Evolutionary conservation across 2,329 filamentous ascomycete genomes (phyloP), one percentile per base, ranked within the genome.

Genomic region (Botrytis paeoniae): DNA sequence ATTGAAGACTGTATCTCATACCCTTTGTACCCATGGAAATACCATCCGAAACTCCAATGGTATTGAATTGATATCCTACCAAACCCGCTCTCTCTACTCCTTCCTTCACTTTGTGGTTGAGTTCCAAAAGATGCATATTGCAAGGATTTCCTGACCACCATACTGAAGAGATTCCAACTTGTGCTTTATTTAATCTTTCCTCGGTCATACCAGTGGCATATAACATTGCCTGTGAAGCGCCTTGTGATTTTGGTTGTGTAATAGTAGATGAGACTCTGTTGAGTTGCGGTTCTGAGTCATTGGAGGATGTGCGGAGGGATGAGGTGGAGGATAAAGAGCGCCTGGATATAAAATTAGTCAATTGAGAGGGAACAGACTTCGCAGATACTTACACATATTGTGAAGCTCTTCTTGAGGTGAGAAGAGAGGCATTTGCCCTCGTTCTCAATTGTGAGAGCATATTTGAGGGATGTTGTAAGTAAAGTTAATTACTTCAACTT

Each of bases 111-210:
- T 76, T 76, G 74, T 81, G 73, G 75, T 79, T 81, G 72, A 99
- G 89, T 80, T 97, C 93, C 83, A 99, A 87, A 75, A 99, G 86
- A 84, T 99, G 96, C 95, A 98, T 99, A 85, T 99, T 99, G 87
- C 96, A 99, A 39, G 96, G 96, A 85, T 99, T 99, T 73, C 96
- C 96, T 78, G 94, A 92, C 85, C 95, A 98, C 96, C 96, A 99
- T 75, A 98, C 95, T 9, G 95, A 98, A 60, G 95, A 97, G 82
- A 99, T 98, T 78, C 96, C 96, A 78, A 99, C 92, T 86, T 99
- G 97, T 39, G 96, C 92, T 86, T 98, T 99, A 85, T 92, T 91
- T 91, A 98, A 93, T 83, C 97, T 95, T 73, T 88, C 87, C 81
- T 97, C 93, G 60, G 85, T 89, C 79, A 99, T 86, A 71, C 97